These are phyloP conservation scores for Lachnellula occidentalis DNA, from an alignment of 2,329 filamentous ascomycete species.

Conservation along the genomic window DNA sequence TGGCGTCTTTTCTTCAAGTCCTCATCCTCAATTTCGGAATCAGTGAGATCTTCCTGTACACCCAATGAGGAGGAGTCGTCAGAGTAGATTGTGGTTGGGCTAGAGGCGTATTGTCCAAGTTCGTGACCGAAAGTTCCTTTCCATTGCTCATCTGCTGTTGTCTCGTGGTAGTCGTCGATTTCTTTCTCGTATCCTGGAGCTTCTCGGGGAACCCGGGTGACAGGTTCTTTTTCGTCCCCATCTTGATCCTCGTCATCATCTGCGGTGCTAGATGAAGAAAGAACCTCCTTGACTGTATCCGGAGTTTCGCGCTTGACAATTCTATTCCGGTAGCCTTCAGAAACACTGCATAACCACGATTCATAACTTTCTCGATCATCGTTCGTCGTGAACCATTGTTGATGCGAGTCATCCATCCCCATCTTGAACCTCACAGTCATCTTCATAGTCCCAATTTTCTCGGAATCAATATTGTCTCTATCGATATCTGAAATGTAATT, in stretches of 20 bases:
- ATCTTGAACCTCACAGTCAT: slow-evolving; percentile 17
- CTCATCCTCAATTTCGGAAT: slow-evolving; percentile 19
- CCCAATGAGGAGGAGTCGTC: slow-evolving; percentile 7
- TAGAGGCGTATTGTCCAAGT: slow-evolving; percentile 6
- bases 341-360: slow-evolving; percentile 14
- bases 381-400: slow-evolving; percentile 17
- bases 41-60: slow-evolving; percentile 17
- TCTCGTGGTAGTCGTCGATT: slow-evolving; percentile 6
- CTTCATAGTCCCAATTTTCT: slow-evolving; percentile 10
- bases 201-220: slow-evolving; percentile 8
- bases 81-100: slow-evolving; percentile 6
- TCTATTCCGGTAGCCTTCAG: slow-evolving; percentile 15
- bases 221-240: background rate
- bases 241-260: slow-evolving; percentile 1
- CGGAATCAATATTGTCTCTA: slow-evolving; percentile 5
- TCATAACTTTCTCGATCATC: slow-evolving; percentile 16
- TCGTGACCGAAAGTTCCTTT: slow-evolving; percentile 10
- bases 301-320: slow-evolving; percentile 15
- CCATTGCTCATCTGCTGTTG: slow-evolving; percentile 4
- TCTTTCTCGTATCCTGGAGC: slow-evolving; percentile 14
- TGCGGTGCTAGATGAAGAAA: too few relatives aligned
- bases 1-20: slow-evolving; percentile 17
- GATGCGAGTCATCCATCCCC: slow-evolving; percentile 17
- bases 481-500: slow-evolving; percentile 15
- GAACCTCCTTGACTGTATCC: slow-evolving; percentile 5